These are phyloP conservation scores for Colletotrichum nymphaeae DNA, from an alignment of 2,329 filamentous ascomycete species.

Conservation along the genomic window DNA sequence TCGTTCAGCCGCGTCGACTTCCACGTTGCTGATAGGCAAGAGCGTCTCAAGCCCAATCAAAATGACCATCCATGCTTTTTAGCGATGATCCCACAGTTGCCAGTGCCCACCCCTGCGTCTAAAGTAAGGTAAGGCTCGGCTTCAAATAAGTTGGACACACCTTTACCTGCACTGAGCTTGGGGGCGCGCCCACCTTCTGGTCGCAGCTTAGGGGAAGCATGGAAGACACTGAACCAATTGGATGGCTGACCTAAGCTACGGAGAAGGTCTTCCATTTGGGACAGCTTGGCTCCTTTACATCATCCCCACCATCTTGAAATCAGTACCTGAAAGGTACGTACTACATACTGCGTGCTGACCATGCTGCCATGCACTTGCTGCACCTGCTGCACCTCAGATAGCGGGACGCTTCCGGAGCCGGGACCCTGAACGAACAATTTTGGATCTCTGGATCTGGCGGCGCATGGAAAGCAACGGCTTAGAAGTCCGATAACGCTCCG, in stretches of 20 bases:
- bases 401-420: slow-evolving; percentile 31
- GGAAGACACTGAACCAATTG: slow-evolving; percentile 4
- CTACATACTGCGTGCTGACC: background rate
- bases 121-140: background rate
- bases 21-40: slow-evolving; percentile 34
- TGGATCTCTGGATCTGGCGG: background rate
- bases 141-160: slow-evolving; percentile 16
- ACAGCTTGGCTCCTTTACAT: background rate
- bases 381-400: slow-evolving; percentile 6
- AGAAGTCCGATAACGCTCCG: slow-evolving; percentile 45
- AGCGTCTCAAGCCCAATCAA: slow-evolving; percentile 30
- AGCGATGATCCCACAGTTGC: slow-evolving; percentile 26
- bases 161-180: background rate
- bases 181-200: slow-evolving; percentile 4
- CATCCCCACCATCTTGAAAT: background rate
- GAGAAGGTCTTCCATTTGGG: background rate
- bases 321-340: background rate
- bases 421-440: slow-evolving; percentile 30
- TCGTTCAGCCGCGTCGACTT: slow-evolving; percentile 26
- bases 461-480: slow-evolving; percentile 37
- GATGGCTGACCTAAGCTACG: slow-evolving; percentile 31
- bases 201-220: slow-evolving; percentile 12
- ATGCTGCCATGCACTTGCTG: background rate
- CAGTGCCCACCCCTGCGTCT: slow-evolving; percentile 18
- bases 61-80: slow-evolving; percentile 23